Evolutionary conservation across 2,329 filamentous ascomycete species (phyloP).

Genomic region (Hymenoscyphus scutula): DNA sequence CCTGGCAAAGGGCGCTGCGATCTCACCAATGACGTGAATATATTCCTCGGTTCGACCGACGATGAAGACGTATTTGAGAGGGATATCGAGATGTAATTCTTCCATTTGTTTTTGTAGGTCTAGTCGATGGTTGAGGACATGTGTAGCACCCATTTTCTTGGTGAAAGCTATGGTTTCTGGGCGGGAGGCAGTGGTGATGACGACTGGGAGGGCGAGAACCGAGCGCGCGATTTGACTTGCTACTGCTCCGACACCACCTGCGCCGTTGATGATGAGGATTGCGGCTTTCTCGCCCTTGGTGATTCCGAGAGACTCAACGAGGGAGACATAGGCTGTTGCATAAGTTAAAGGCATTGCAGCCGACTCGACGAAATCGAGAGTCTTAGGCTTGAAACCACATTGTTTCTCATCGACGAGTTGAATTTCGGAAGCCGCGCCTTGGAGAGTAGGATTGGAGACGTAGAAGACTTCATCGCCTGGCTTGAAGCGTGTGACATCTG

Average conservation of each 20-base stretch:
- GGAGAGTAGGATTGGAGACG: conserved; percentile 39
- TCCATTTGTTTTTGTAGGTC: conserved; percentile 41
- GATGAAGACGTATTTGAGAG: conserved; percentile 41
- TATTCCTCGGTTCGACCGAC: conserved; percentile 44
- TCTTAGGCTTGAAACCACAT: conserved; percentile 41
- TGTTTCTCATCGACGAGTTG: conserved; percentile 42
- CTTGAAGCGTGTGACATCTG: conserved; percentile 38
- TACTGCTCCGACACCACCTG: conserved; percentile 45
- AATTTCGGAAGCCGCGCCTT: conserved; percentile 44
- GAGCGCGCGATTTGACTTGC: conserved; percentile 45
- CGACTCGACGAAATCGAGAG: conserved; percentile 40
- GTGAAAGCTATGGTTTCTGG: conserved; percentile 41
- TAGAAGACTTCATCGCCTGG: conserved; percentile 46
- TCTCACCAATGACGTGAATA: conserved; percentile 38
- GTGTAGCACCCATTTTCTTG: conserved; percentile 43
- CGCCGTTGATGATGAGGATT: conserved; percentile 46
- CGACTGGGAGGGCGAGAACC: conserved; percentile 41
- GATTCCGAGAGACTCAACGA: conserved; percentile 43
- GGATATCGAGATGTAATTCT: conserved; percentile 38
- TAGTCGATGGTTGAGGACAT: conserved; percentile 43
- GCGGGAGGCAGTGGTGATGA: conserved; percentile 44
- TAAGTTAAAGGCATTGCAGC: conserved; percentile 46
- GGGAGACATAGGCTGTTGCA: conserved; percentile 42
- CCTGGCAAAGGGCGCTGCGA: conserved; percentile 45
- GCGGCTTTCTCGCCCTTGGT: conserved; percentile 30